Base-by-base conservation (phyloP, 352 stramenopile species). In the Stramenopiles sp. region DNA sequence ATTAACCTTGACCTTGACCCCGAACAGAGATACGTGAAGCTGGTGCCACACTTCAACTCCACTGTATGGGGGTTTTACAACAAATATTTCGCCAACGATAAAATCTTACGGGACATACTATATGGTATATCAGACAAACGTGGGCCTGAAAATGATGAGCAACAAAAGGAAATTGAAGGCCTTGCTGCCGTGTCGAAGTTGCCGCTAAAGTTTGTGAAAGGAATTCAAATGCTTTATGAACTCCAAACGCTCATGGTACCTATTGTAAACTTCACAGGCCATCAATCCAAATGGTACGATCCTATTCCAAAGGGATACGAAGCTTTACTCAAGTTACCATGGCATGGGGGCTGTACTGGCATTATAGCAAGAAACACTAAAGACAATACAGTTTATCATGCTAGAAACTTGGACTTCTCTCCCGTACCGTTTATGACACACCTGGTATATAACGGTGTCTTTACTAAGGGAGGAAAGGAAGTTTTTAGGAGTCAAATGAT, bases 31-130 rank as follows among this genome's bases (percentile, higher is more conserved):
- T 78, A 78, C 22, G 30, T 14, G 8, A 8, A 78, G 8, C 71
- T 78, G 22, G 4, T 78, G 30, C 71, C 71, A 33, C 1, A 4
- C 4, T 78, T 14, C 14, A 78, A 78, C 22, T 14, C 4, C 4
- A 78, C 71, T 4, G 71, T 78, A 78, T 78, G 71, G 71, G 31
- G 71, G 1, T 78, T 78, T 14, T 78, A 78, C 71, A 78, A 78
- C 22, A 78, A 31, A 33, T 78, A 78, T 33, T 78, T 78, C 22
- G 71, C 71, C 4, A 78, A 78, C 1, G 71, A 78, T 33, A 78
- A 78, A 14, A 31, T 78, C 4, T 33, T 78, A 8, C 4, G 4
- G 8, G 71, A 78, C 22, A 31, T 78, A 14, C 14, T 78, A 33
- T 78, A 78, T 33, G 71, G 71, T 14, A 14, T 78, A 33, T 4